Percentiles rank a stretch among this genome's conserved stretches.
Evolutionary conservation across 2,329 filamentous ascomycete genomes (phyloP).

Genomic region (Alternaria hordeiaustralica): DNA sequence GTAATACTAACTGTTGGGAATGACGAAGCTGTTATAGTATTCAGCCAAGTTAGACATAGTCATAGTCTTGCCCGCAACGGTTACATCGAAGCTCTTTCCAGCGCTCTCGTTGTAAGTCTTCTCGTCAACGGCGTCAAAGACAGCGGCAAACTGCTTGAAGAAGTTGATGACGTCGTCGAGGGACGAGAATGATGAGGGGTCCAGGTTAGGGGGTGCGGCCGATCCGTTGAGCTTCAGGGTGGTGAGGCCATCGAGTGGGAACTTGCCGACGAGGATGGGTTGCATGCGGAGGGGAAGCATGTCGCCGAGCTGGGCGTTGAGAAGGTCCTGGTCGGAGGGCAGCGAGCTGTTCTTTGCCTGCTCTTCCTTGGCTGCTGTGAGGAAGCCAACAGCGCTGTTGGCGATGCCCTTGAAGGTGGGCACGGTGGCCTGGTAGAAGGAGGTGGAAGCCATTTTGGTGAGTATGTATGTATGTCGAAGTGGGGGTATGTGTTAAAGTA

Average conservation of each 20-base stretch:
- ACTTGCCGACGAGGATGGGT: slow-evolving; percentile 25
- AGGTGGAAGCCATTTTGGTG: slow-evolving; percentile 23
- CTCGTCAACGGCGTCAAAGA: slow-evolving; percentile 23
- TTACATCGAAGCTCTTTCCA: slow-evolving; percentile 20
- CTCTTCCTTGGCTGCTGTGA: slow-evolving; percentile 25
- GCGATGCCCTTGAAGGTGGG: slow-evolving; percentile 17
- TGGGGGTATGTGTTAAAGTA: neutral
- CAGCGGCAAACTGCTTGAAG: slow-evolving; percentile 20
- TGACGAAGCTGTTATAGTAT: slow-evolving; percentile 19
- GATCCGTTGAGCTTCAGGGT: slow-evolving; percentile 8
- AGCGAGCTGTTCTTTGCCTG: slow-evolving; percentile 14
- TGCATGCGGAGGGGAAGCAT: slow-evolving; percentile 32
- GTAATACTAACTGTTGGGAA: slow-evolving; percentile 21
- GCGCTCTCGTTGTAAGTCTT: slow-evolving; percentile 25
- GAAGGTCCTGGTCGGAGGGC: slow-evolving; percentile 23
- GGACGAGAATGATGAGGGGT: slow-evolving; percentile 16
- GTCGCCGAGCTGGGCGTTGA: slow-evolving; percentile 22
- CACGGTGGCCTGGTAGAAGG: slow-evolving; percentile 26
- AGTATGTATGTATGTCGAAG: neutral
- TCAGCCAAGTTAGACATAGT: slow-evolving; percentile 21
- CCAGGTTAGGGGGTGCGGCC: slow-evolving; percentile 10
- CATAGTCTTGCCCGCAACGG: slow-evolving; percentile 14
- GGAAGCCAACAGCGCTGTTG: slow-evolving; percentile 20
- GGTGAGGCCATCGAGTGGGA: slow-evolving; percentile 12
- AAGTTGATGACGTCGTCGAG: slow-evolving; percentile 28